Base-by-base conservation (phyloP, 805 yeast genomes). In the Saccharomycopsis vini region DNA sequence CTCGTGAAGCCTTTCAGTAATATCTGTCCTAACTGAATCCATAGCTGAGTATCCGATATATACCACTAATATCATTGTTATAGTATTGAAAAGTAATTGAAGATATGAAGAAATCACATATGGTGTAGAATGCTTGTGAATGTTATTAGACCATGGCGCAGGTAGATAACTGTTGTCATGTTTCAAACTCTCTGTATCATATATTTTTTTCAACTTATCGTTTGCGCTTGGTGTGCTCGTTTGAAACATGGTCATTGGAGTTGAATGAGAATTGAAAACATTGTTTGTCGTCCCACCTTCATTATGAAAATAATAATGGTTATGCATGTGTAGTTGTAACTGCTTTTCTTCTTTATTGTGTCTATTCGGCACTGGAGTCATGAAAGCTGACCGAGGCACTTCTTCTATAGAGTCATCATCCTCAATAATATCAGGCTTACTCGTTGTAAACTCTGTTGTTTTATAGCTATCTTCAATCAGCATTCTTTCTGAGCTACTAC, bases 61-160 rank as follows among this genome's bases (percentile, higher is more conserved):
- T 5, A 71, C 52, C 0, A 69, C 69, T 37, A 71, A 71, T 6
- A 64, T 47, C 1, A 73, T 62, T 0, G 78, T 72, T 2, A 67
- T 44, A 2, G 69, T 56, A 54, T 81, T 81, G 47, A 75, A 55
- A 2, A 67, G 38, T 6, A 79, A 52, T 57, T 81, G 89, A 28
- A 80, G 56, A 52, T 80, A 79, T 12, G 88, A 75, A 7, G 80
- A 69, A 7, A 79, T 55, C 23, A 75, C 55, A 54, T 81, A 81
- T 5, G 82, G 75, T 0, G 67, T 59, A 12, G 22, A 20, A 12
- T 35, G 20, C 4, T 24, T 26, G 33, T 42, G 39, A 15, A n/a
- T 24, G 6, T 26, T 23, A 5, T 29, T 28, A 6, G 46, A 29
- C 52, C 51, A 48, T 20, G 48, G 51, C 3, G 41, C 23, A 4